Evolutionary conservation across 2,329 filamentous ascomycete species (phyloP), one percentile per base, ranked within the genome.

Genomic region (Didymosphaeria variabile): DNA sequence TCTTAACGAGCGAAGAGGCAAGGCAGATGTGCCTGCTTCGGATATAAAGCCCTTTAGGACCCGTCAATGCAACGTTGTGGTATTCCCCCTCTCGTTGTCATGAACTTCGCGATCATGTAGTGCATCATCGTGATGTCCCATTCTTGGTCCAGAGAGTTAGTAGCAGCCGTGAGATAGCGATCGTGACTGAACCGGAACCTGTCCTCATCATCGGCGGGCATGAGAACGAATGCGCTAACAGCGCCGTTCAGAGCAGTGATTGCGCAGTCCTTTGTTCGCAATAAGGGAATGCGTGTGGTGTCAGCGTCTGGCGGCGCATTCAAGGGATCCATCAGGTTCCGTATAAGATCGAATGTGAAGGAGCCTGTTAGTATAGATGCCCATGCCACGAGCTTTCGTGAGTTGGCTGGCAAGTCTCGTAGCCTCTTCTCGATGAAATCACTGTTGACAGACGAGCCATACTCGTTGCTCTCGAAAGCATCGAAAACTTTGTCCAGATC

Each of bases 131-230:
- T 62, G 0, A 67, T 75, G 44, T 77, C 68, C 72, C 72, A 77
- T 68, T 91, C 91, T 21, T 86, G 82, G 72, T 94, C 89, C 55
- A 97, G 55, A 3, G 72, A 61, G 7, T 61, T 67, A 15, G 86
- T 83, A 6, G 92, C 89, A 17, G 92, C 92, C 73, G 91, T 88
- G 54, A 93, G 85, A 71, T 96, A 96, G 55, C 94, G 88, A 76
- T 97, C 94, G 76, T 97, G 94, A 36, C 90, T 89, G 75, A 97
- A 97, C 70, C 84, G 84, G 77, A 97, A 97, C 44, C 89, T 86
- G 76, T 97, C 93, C 71, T 97, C 94, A 1, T 89, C 89, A 64
- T 95, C 92, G 21, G 91, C 92, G 0, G 92, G 87, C 58, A 94
- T 87, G 44, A 98, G 84, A 55, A 97, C 88, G 71, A 91, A 97